Evolutionary conservation across 1,139 yeast genomes (phyloP).

Genomic region (Yarrowia galli): DNA sequence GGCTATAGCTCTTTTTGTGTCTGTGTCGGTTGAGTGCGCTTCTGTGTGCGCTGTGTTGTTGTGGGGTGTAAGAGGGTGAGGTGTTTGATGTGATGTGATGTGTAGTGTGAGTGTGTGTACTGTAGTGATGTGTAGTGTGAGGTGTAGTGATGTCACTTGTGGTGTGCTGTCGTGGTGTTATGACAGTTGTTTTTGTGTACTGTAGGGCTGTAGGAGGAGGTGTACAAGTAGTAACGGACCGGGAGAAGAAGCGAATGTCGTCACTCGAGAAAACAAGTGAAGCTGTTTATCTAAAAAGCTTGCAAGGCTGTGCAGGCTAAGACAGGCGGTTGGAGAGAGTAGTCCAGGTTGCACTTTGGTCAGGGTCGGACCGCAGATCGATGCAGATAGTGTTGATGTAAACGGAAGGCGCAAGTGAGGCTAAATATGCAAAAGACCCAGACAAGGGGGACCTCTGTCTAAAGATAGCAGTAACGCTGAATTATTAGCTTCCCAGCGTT

Average conservation of each 20-base stretch:
- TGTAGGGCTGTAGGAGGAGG: background rate
- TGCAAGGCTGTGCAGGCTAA: conserved; percentile 28
- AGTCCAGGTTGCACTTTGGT: conserved; percentile 3
- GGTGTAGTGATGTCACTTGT: background rate
- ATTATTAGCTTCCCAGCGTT: conserved; percentile 1
- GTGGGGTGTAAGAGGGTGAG: conserved; percentile 10
- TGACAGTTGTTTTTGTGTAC: background rate
- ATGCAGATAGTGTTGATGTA: conserved; percentile 33
- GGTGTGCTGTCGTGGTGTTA: background rate
- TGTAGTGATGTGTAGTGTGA: background rate
- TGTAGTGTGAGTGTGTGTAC: background rate
- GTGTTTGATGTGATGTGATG: background rate
- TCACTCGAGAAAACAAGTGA: background rate
- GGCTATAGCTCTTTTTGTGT: background rate
- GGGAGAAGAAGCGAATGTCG: too few species aligned
- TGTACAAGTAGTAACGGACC: background rate
- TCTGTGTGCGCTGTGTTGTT: background rate
- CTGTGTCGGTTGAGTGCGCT: too few species aligned
- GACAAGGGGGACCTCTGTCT: conserved; percentile 11
- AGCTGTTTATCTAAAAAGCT: background rate
- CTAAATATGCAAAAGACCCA: conserved; percentile 4
- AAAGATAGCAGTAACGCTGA: conserved; percentile 20
- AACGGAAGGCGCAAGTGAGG: conserved; percentile 37
- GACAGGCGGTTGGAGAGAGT: conserved; percentile 2
- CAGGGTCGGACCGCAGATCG: conserved; percentile 30